Conservation (phyloP, 345 rosid genomes). For the Eucalyptus pauciflora region DNA sequence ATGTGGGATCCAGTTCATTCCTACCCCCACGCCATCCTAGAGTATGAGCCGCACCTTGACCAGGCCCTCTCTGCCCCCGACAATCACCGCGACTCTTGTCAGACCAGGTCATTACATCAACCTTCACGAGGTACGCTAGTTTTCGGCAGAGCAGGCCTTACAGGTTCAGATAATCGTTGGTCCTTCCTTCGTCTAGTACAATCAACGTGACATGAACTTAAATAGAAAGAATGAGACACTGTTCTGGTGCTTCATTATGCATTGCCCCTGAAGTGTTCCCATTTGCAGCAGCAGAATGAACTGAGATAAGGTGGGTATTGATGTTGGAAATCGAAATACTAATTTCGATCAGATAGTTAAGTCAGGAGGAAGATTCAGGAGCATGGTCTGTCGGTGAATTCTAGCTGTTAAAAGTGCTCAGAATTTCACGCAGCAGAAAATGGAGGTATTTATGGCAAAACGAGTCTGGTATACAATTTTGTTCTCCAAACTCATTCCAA, state of each 20-base stretch:
- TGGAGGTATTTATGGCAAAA: not conserved
- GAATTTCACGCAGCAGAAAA: not conserved
- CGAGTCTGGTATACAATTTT: not conserved
- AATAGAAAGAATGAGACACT: not conserved
- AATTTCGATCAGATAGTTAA: not conserved
- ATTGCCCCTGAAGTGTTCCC: not conserved
- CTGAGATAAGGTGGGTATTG: not conserved
- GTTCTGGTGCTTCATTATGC: not conserved
- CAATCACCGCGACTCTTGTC: rapidly evolving
- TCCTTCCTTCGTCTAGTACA: not conserved
- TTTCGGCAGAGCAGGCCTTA: not conserved
- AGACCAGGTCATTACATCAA: too few species aligned
- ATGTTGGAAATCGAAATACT: not conserved
- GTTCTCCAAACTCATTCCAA: not conserved
- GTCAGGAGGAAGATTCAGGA: not conserved
- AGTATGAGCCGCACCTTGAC: too few species aligned
- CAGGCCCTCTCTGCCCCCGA: rapidly evolving
- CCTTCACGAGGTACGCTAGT: not conserved
- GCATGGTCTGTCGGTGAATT: not conserved
- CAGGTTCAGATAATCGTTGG: not conserved
- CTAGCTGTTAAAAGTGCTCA: not conserved
- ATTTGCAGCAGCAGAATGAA: not conserved
- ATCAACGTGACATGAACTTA: not conserved
- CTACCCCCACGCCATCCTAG: too few species aligned
- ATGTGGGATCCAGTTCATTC: too few species aligned